These are phyloP conservation scores for Hebeloma cylindrosporum DNA, from an alignment of 768 basidiomycete species.

Conservation along the genomic window DNA sequence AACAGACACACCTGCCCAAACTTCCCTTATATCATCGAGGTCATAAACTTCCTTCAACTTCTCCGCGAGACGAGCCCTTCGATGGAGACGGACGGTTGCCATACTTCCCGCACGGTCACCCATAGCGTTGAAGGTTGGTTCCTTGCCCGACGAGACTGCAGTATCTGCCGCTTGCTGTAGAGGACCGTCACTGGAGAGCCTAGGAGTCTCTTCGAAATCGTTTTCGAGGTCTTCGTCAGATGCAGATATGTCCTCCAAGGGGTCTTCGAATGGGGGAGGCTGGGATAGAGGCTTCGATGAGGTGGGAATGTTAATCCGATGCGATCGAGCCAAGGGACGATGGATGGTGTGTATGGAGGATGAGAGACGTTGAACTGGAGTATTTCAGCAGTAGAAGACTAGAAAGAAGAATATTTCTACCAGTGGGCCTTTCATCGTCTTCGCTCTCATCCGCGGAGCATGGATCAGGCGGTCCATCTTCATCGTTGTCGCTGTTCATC, in stretches of 20 bases:
- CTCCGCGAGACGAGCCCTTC: constrained; percentile 75
- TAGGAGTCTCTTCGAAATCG: constrained; percentile 61
- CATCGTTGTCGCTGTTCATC: constrained; percentile 70
- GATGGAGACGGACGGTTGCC: constrained; percentile 67
- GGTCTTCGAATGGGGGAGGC: constrained; percentile 29
- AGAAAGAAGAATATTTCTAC: constrained; percentile 18
- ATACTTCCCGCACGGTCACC: constrained; percentile 59
- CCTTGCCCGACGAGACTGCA: constrained; percentile 4
- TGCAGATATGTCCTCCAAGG: constrained; percentile 17
- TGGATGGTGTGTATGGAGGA: constrained; percentile 90
- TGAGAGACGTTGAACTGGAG: constrained; percentile 51
- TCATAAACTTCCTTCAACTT: constrained; percentile 91
- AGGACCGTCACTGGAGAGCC: constrained; percentile 27
- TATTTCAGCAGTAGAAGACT: neutral
- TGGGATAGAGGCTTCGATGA: constrained; percentile 19
- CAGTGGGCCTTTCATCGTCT: constrained; percentile 57
- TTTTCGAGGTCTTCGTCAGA: constrained; percentile 34
- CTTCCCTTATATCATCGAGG: constrained; percentile 77
- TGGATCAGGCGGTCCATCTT: constrained; percentile 49
- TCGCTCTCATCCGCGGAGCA: constrained; percentile 61
- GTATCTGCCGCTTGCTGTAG: constrained; percentile 6
- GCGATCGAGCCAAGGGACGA: constrained; percentile 72
- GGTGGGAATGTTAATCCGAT: constrained; percentile 37
- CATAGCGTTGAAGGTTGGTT: constrained; percentile 24
- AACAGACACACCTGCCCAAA: constrained; percentile 65